Percentiles rank a stretch among this genome's conserved stretches.
These are phyloP conservation scores for Nitzschia putrida DNA, from an alignment of 108 stramenopile species.

Conservation along the genomic window DNA sequence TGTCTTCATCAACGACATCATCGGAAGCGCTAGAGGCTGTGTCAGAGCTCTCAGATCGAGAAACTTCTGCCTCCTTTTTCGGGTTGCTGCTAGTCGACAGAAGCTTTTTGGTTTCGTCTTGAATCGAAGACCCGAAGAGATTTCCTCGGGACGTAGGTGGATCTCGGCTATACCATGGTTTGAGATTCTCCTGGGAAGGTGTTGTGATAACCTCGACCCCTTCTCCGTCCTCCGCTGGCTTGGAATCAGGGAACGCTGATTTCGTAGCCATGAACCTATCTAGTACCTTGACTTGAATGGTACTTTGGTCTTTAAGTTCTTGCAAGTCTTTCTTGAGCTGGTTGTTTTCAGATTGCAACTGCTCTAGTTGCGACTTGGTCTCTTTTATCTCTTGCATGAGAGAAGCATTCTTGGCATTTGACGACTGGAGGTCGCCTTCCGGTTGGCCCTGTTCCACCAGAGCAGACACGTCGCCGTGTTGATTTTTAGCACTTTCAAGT, in stretches of 20 bases:
- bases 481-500: neutral
- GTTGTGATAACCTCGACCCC: constrained; percentile 9
- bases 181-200: neutral
- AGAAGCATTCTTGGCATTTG: neutral
- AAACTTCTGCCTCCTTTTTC: neutral
- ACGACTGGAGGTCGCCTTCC: neutral
- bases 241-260: neutral
- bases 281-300: neutral
- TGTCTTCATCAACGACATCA: neutral
- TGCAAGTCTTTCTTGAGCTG: neutral
- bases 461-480: neutral
- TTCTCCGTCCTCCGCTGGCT: neutral
- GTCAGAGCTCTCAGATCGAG: neutral
- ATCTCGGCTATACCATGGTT: neutral
- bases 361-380: constrained; percentile 4
- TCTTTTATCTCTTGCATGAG: neutral
- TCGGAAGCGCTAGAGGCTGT: neutral
- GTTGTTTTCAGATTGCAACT: neutral
- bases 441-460: neutral
- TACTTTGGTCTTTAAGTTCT: neutral
- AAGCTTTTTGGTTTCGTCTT: neutral
- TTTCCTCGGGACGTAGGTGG: constrained; percentile 1
- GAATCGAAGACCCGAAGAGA: neutral
- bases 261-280: neutral
- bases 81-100: neutral